Conservation (phyloP, 805 yeast genomes). For the Myxozyma mucilagina region DNA sequence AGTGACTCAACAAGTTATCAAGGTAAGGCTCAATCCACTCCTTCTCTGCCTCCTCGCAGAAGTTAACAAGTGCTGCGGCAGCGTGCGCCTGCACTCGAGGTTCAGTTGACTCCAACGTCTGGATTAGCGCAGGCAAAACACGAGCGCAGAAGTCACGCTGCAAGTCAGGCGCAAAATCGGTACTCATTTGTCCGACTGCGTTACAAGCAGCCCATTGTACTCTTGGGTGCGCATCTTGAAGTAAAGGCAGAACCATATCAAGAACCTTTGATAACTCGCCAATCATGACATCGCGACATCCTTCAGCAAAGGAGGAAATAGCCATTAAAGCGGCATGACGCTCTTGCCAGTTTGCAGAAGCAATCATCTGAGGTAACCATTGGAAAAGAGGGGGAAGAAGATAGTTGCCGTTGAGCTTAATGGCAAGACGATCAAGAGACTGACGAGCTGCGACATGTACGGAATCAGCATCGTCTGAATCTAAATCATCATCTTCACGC, state of each 20-base stretch:
- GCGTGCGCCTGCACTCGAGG: slow-evolving; percentile 98
- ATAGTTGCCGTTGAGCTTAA: slow-evolving; percentile 78
- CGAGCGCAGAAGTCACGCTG: slow-evolving; percentile 78
- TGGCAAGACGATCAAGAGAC: slow-evolving; percentile 86
- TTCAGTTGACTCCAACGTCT: slow-evolving; percentile 68
- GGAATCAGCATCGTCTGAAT: slow-evolving; percentile 78
- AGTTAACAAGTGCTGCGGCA: slow-evolving; percentile 96
- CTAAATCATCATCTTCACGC: slow-evolving; percentile 76
- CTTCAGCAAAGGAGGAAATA: slow-evolving; percentile 93
- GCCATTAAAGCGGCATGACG: slow-evolving; percentile 98
- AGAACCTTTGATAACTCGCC: slow-evolving; percentile 77
- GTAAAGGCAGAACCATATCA: slow-evolving; percentile 81
- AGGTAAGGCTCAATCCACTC: slow-evolving; percentile 89
- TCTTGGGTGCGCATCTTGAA: slow-evolving; percentile 84
- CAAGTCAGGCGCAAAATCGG: slow-evolving; percentile 81
- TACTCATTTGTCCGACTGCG: slow-evolving; percentile 93
- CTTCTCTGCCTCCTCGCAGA: slow-evolving; percentile 86
- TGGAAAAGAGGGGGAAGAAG: slow-evolving; percentile 86
- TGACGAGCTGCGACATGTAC: slow-evolving; percentile 92
- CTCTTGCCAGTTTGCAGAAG: slow-evolving; percentile 82
- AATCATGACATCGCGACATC: slow-evolving; percentile 86
- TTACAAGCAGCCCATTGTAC: slow-evolving; percentile 98
- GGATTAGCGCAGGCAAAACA: slow-evolving; percentile 83
- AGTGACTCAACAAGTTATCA: slow-evolving; percentile 72
- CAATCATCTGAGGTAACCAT: slow-evolving; percentile 79